Evolutionary conservation across 768 basidiomycete species (phyloP), one percentile per base, ranked within the genome.

Genomic region (Kwoniella europaea): DNA sequence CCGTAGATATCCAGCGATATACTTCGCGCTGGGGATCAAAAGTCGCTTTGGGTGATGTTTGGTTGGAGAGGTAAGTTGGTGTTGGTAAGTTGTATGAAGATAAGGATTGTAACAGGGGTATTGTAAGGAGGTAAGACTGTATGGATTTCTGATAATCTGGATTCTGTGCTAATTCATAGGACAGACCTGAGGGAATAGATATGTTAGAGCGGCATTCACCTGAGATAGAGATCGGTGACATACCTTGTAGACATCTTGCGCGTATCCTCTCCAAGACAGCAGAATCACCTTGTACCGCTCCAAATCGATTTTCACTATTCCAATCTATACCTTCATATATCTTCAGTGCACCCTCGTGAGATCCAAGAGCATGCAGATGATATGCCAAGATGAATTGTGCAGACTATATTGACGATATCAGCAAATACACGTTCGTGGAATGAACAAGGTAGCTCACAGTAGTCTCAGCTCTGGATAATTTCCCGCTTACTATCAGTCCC

Each of bases 1-100:
- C 86, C 20, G 89, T 87, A 75, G 96, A 93, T 2, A 88, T 86
- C 91, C 92, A 94, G 61, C 93, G 87, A 86, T 92, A 94, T 10
- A 95, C 86, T 76, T 98, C 94, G 7, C 91, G 90, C 66, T 91
- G 89, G 57, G 89, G 86, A 2, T 87, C 84, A 55, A 86, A 86
- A 65, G 86, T 86, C n/a, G 85, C 77, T 71, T 83, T 75, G n/a
- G 65, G 67, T 29, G 71, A 73, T 62, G 52, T 61, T 44, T 55
- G 62, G 61, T 63, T 12, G 44, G 64, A 20, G 52, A 78, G 69
- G 58, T 80, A 79, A 15, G 79, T 54, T 2, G 64, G 76, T 20
- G 44, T 27, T 29, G 66, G 76, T 46, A 24, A 63, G 59, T 73
- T 63, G 52, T 79, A 65, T 1, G 52, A 35, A 0, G 73, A 67